phyloP scores from a whole-genome alignment of 352 stramenopile genomes.

The Paralagenidium karlingii region DNA sequence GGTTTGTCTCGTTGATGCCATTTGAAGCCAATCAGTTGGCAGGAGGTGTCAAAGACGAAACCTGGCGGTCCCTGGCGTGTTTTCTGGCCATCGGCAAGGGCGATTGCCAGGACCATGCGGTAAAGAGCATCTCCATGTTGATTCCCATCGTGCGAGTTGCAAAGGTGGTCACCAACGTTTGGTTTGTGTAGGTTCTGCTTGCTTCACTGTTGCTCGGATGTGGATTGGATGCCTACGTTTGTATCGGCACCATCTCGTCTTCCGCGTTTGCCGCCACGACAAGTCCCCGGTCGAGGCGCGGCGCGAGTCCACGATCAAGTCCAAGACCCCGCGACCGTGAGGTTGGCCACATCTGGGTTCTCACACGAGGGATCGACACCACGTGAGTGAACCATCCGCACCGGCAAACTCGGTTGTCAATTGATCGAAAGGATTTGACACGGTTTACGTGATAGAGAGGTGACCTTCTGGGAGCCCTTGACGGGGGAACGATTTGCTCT shows the following conservation, averaged over 20 bases:
- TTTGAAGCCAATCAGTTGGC: slow-evolving; percentile 40
- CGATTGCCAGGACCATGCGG: slow-evolving; percentile 74
- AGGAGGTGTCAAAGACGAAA: slow-evolving; percentile 42
- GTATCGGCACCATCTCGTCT: slow-evolving; percentile 58
- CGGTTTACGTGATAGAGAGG: slow-evolving; percentile 5
- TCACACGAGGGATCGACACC: slow-evolving; percentile 23
- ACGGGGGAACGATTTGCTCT: slow-evolving; percentile 37
- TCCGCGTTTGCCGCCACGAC: slow-evolving; percentile 10
- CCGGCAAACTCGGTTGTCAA: too few relatives aligned
- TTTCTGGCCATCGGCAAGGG: slow-evolving; percentile 65
- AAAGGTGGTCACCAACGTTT: background rate
- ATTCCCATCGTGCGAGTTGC: background rate
- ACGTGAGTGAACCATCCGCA: too few relatives aligned
- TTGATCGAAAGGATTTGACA: too few relatives aligned
- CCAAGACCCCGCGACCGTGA: slow-evolving; percentile 13
- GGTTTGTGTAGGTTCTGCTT: slow-evolving; percentile 44
- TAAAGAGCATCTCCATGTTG: slow-evolving; percentile 6
- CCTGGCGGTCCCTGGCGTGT: slow-evolving; percentile 60
- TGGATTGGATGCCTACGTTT: slow-evolving; percentile 79
- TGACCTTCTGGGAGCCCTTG: slow-evolving; percentile 64
- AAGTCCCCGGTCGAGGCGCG: slow-evolving; percentile 5
- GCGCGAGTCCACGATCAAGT: slow-evolving; percentile 5
- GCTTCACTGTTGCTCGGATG: slow-evolving; percentile 82
- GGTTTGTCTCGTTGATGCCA: slow-evolving; percentile 74
- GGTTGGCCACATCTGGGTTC: slow-evolving; percentile 66